Conservation (phyloP, 1,139 yeast genomes). For the Lizanozyma gosingica region DNA sequence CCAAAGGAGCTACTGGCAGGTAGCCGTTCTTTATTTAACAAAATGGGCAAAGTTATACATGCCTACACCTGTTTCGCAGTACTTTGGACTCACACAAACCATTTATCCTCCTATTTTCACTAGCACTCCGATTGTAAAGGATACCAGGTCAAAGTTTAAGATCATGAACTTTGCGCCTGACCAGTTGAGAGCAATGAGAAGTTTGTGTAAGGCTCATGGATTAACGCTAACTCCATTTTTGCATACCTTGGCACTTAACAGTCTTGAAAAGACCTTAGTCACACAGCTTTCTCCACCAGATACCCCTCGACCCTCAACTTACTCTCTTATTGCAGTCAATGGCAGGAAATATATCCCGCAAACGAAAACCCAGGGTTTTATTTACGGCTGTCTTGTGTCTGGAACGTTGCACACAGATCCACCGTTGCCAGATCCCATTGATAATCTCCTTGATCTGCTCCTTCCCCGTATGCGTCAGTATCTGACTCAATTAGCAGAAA, state of each 20-base stretch:
- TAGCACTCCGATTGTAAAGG: background rate
- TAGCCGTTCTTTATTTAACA: constrained; percentile 1
- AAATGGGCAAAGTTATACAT: background rate
- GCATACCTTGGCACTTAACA: constrained; percentile 5
- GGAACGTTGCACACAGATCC: constrained; percentile 1
- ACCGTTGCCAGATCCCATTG: background rate
- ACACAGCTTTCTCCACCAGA: constrained; percentile 3
- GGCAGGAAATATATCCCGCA: constrained; percentile 6
- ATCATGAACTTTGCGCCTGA: constrained; percentile 6
- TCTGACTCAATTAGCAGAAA: background rate
- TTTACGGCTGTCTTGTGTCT: constrained; percentile 6
- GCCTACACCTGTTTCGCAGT: background rate
- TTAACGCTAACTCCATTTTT: constrained; percentile 8
- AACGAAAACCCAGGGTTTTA: constrained; percentile 2
- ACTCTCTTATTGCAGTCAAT: constrained; percentile 5
- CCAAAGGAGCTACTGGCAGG: background rate
- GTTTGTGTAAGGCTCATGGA: constrained; percentile 4
- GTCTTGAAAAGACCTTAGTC: constrained; percentile 5
- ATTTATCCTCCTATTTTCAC: background rate
- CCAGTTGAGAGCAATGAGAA: constrained; percentile 1
- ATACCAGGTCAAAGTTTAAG: constrained; percentile 4
- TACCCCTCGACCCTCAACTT: constrained; percentile 4
- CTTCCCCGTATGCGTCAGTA: background rate
- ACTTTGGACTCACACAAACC: background rate
- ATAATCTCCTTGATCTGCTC: background rate